Evolutionary conservation across 495 filamentous ascomycete species (phyloP).

Genomic region (Lophiotrema nucula): DNA sequence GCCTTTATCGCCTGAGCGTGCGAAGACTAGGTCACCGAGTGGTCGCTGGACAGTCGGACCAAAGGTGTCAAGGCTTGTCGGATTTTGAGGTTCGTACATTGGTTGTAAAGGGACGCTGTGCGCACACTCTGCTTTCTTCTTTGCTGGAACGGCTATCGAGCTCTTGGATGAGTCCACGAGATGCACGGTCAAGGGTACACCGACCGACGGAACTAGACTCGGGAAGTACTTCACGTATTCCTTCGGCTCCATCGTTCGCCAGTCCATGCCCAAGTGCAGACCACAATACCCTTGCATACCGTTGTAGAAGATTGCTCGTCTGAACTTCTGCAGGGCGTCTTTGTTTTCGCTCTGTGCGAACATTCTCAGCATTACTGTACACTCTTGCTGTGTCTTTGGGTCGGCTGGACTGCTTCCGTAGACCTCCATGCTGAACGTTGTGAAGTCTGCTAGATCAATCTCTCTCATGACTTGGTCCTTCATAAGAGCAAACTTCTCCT

Average conservation of each 20-base stretch:
- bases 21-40: slow-evolving; percentile 36
- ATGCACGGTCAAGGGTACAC: slow-evolving; percentile 1
- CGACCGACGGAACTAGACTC: slow-evolving; percentile 1
- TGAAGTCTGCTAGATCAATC: slow-evolving; percentile 12
- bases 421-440: slow-evolving; percentile 21
- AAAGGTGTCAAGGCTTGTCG: background rate
- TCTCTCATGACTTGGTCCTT: slow-evolving; percentile 21
- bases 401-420: slow-evolving; percentile 8
- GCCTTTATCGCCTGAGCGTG: slow-evolving; percentile 40
- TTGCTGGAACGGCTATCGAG: slow-evolving; percentile 2
- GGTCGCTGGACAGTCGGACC: slow-evolving; percentile 16
- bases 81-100: slow-evolving; percentile 8
- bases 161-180: background rate
- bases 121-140: slow-evolving; percentile 14
- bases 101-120: slow-evolving; percentile 1
- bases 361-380: slow-evolving; percentile 17
- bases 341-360: slow-evolving; percentile 17
- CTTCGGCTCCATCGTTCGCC: slow-evolving; percentile 24
- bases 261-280: slow-evolving; percentile 22
- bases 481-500: slow-evolving; percentile 21
- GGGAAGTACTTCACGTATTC: slow-evolving; percentile 25
- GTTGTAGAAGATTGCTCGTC: slow-evolving; percentile 20
- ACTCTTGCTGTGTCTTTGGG: slow-evolving; percentile 20
- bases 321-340: slow-evolving; percentile 4
- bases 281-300: slow-evolving; percentile 25